A percentile compares a stretch with the other conserved stretches of the same genome.
These are phyloP conservation scores for Fusarium papillatum DNA, from an alignment of 2,329 filamentous ascomycete genomes.

Conservation along the genomic window DNA sequence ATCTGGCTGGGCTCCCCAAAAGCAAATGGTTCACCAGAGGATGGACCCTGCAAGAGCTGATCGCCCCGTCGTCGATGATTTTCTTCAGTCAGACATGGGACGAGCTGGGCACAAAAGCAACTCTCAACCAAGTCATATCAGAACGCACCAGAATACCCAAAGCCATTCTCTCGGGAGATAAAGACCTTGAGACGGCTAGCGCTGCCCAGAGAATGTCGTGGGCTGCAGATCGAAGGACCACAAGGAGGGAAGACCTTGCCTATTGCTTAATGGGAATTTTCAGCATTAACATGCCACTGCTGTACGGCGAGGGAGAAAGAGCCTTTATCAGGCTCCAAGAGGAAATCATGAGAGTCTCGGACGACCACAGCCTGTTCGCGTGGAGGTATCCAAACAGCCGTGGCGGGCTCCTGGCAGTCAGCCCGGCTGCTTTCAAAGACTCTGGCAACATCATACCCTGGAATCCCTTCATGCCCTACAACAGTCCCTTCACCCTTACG, in stretches of 20 bases:
- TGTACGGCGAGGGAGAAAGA: slow-evolving; percentile 45
- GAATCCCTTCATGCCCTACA: slow-evolving; percentile 1
- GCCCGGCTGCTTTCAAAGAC: not conserved
- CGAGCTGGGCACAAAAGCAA: not conserved
- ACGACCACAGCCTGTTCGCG: slow-evolving; percentile 14
- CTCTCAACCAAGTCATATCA: not conserved
- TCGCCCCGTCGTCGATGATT: not conserved
- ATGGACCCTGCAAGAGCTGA: not conserved
- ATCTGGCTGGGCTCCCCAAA: rapidly evolving
- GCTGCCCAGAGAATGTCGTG: slow-evolving; percentile 41
- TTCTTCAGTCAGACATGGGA: not conserved
- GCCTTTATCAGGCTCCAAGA: slow-evolving; percentile 42
- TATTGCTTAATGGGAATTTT: slow-evolving; percentile 49
- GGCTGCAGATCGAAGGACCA: slow-evolving; percentile 42
- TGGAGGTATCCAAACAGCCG: not conserved
- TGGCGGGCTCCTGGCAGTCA: slow-evolving; percentile 14
- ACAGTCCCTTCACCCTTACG: slow-evolving; percentile 9
- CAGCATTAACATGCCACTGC: slow-evolving; percentile 45
- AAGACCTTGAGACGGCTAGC: slow-evolving; percentile 27
- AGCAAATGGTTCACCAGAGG: not conserved
- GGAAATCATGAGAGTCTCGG: slow-evolving; percentile 32
- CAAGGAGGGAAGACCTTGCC: slow-evolving; percentile 44
- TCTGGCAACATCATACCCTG: slow-evolving; percentile 7
- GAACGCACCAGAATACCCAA: not conserved
- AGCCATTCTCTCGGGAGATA: rapidly evolving